Conservation (phyloP, 345 rosid genomes). For the Arabidopsis suecica region DNA sequence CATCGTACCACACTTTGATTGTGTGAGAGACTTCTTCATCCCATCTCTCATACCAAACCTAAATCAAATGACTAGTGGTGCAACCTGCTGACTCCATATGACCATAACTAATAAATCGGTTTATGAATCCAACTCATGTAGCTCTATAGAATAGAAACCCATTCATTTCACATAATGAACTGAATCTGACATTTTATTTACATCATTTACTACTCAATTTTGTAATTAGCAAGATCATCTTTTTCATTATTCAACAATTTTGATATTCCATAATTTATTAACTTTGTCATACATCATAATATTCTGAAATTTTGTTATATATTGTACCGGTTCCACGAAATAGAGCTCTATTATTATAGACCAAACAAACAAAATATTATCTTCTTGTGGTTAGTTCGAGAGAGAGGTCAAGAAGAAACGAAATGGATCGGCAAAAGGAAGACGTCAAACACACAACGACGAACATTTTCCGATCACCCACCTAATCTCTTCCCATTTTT, state of each 20-base stretch:
- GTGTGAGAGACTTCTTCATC: not conserved
- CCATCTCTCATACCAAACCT: not conserved
- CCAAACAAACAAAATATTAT: slow-evolving; percentile 32
- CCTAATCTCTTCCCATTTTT: slow-evolving; percentile 42
- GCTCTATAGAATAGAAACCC: no score
- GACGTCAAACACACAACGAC: slow-evolving; percentile 81
- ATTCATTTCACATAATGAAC: no score
- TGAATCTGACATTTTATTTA: no score
- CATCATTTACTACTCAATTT: no score
- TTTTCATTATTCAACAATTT: no score
- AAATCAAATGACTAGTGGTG: not conserved
- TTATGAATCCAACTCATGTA: no score
- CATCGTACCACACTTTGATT: not conserved
- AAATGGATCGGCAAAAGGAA: slow-evolving; percentile 49
- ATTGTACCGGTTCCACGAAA: slow-evolving; percentile 32
- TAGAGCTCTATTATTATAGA: slow-evolving; percentile 10
- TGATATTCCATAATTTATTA: no score
- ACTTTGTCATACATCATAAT: not conserved
- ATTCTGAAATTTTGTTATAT: not conserved
- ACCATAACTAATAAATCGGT: no score
- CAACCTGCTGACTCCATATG: no score
- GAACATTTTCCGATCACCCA: slow-evolving; percentile 51
- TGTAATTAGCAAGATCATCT: no score
- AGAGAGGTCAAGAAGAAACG: slow-evolving; percentile 28
- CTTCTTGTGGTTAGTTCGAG: slow-evolving; percentile 16